phyloP scores from a whole-genome alignment of 2,329 filamentous ascomycete genomes.

The Penicillium sp. region DNA sequence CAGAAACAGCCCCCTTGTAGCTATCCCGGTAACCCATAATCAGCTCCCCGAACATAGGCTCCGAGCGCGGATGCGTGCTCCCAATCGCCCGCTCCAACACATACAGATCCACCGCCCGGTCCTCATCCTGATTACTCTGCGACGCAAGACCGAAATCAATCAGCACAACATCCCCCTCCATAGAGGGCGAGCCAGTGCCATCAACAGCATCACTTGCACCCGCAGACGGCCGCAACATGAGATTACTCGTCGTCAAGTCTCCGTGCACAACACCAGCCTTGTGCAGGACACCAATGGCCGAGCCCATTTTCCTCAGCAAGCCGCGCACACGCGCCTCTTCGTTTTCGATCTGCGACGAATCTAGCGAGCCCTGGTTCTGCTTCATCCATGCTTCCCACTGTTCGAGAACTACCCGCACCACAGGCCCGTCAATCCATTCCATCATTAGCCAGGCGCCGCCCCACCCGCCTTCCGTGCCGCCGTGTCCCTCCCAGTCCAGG shows the following conservation, averaged over 20 bases:
- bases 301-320: slow-evolving; percentile 63
- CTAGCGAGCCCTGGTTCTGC: slow-evolving; percentile 24
- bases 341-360: slow-evolving; percentile 26
- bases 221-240: slow-evolving; percentile 60
- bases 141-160: slow-evolving; percentile 91
- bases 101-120: slow-evolving; percentile 90
- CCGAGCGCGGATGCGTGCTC: slow-evolving; percentile 82
- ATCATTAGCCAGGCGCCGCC: slow-evolving; percentile 69
- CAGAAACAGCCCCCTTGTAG: slow-evolving; percentile 65
- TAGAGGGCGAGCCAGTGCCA: slow-evolving; percentile 18
- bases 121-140: slow-evolving; percentile 75
- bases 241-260: slow-evolving; percentile 92
- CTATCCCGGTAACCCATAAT: slow-evolving; percentile 63
- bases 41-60: slow-evolving; percentile 64
- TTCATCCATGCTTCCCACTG: slow-evolving; percentile 52
- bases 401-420: slow-evolving; percentile 62
- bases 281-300: slow-evolving; percentile 67
- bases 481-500: slow-evolving; percentile 53
- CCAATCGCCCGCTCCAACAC: slow-evolving; percentile 90
- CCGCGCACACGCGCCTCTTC: slow-evolving; percentile 48
- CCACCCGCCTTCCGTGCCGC: slow-evolving; percentile 44
- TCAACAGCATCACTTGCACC: slow-evolving; percentile 12
- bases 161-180: slow-evolving; percentile 68
- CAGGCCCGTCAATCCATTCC: slow-evolving; percentile 71
- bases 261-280: slow-evolving; percentile 81